Conservation (phyloP, 164 flowering plant genomes). For the Euptelea pleiosperma region DNA sequence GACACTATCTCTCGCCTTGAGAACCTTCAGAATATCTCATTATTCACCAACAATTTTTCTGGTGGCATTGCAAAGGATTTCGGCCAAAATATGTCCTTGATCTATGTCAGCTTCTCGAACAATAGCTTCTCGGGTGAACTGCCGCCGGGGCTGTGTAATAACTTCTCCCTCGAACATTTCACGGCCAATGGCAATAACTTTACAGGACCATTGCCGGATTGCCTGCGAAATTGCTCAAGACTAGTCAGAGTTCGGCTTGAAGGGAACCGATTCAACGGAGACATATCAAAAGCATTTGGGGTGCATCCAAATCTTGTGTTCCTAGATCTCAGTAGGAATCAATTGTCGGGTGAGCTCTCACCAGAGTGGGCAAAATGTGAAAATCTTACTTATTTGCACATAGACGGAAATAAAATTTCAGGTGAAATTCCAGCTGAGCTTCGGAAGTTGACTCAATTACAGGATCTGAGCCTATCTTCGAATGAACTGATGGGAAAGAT, state of each 20-base stretch:
- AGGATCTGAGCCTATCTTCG: conserved; percentile 21
- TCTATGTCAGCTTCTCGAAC: conserved; percentile 42
- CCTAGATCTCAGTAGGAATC: conserved; percentile 29
- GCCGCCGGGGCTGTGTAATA: conserved; percentile 56
- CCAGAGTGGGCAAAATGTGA: conserved; percentile 31
- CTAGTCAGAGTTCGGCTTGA: conserved; percentile 51
- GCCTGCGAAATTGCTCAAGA: conserved; percentile 48
- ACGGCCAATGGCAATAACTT: conserved; percentile 47
- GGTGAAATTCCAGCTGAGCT: conserved; percentile 39
- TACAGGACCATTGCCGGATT: conserved; percentile 50
- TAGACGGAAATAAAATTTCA: conserved; percentile 29
- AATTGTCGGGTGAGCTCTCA: conserved; percentile 31
- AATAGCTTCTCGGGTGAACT: conserved; percentile 62
- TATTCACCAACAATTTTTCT: conserved; percentile 32
- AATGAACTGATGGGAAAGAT: conserved; percentile 44
- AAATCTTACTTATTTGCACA: conserved; percentile 21
- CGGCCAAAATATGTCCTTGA: conserved; percentile 25
- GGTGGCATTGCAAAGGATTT: conserved; percentile 46
- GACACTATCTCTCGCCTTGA: conserved; percentile 26
- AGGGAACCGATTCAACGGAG: conserved; percentile 43
- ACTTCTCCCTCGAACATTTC: conserved; percentile 29
- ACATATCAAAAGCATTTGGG: conserved; percentile 37
- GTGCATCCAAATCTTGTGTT: conserved; percentile 28
- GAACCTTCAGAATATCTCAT: conserved; percentile 21
- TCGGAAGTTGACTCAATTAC: conserved; percentile 23